Percentiles rank a stretch among this genome's conserved stretches.
Conservation (phyloP, 2,329 filamentous ascomycete species). For the Akanthomyces dipterigenus region DNA sequence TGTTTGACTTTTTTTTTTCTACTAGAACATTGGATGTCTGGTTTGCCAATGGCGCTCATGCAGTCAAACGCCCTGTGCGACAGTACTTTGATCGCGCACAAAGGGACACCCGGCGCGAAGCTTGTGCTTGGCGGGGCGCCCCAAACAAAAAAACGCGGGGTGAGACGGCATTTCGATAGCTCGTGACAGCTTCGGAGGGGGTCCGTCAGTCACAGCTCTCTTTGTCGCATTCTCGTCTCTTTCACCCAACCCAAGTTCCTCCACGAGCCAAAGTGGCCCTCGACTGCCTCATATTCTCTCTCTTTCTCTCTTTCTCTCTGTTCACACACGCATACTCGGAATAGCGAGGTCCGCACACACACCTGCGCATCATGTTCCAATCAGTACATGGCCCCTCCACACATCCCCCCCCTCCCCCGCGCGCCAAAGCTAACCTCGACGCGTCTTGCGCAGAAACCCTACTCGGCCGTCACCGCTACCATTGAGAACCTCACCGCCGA, state of each 20-base stretch:
- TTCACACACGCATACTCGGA: neutral
- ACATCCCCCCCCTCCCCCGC: neutral
- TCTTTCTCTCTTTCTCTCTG: no score
- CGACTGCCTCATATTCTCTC: no score
- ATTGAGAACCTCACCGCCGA: constrained; percentile 88
- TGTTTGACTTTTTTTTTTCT: no score
- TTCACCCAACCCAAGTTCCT: no score
- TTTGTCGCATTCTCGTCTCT: neutral
- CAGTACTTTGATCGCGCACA: neutral
- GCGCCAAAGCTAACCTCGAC: neutral
- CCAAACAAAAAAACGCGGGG: constrained; percentile 8
- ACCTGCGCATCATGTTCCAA: neutral
- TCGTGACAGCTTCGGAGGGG: constrained; percentile 3
- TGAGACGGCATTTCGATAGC: neutral
- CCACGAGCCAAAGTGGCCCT: no score
- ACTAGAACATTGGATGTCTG: no score
- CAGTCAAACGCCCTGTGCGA: no score
- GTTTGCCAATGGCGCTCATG: neutral
- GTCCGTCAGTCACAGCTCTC: neutral
- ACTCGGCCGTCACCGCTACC: constrained; percentile 86
- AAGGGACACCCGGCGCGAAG: no score
- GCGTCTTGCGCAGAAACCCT: constrained; percentile 59
- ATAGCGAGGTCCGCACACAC: no score
- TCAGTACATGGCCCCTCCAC: neutral
- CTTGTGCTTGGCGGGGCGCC: constrained; percentile 8